Percentiles rank a stretch among this genome's conserved stretches.
Evolutionary conservation across 2,329 filamentous ascomycete species (phyloP).

Genomic region (Ceratocystis albifundus): DNA sequence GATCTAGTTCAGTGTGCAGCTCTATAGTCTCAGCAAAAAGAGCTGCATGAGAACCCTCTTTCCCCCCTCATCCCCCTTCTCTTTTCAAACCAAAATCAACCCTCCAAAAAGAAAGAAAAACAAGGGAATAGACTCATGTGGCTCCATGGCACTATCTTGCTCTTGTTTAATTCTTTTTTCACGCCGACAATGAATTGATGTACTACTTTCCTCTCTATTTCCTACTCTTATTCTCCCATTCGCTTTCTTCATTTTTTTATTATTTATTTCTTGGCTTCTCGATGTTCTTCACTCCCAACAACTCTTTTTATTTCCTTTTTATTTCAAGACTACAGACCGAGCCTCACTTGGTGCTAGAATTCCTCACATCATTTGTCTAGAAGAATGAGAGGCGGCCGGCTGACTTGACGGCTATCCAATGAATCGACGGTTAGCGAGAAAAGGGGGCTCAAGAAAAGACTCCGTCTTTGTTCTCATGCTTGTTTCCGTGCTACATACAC

Average conservation of each 20-base stretch:
- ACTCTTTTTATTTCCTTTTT: background rate
- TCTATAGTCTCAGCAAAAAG: background rate
- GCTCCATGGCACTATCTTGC: background rate
- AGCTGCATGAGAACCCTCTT: background rate
- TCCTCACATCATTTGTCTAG: too few relatives aligned
- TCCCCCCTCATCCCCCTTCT: too few relatives aligned
- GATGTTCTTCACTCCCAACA: background rate
- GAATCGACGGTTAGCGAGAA: background rate
- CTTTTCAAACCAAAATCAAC: background rate
- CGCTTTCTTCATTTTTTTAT: background rate
- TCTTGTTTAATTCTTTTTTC: constrained; percentile 3
- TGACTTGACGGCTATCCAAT: background rate
- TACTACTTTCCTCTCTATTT: constrained; percentile 6
- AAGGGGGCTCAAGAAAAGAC: background rate
- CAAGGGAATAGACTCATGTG: background rate
- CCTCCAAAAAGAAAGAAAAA: background rate
- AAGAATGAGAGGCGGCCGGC: too few relatives aligned
- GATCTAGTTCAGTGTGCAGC: background rate
- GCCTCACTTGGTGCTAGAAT: background rate
- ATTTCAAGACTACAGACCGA: background rate
- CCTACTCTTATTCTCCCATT: constrained; percentile 6
- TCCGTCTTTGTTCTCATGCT: background rate
- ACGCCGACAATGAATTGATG: constrained; percentile 19
- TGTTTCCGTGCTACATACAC: background rate
- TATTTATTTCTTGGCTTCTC: constrained; percentile 4